phyloP scores from a whole-genome alignment of 305 asterid genomes.

The Rubia peregrina region DNA sequence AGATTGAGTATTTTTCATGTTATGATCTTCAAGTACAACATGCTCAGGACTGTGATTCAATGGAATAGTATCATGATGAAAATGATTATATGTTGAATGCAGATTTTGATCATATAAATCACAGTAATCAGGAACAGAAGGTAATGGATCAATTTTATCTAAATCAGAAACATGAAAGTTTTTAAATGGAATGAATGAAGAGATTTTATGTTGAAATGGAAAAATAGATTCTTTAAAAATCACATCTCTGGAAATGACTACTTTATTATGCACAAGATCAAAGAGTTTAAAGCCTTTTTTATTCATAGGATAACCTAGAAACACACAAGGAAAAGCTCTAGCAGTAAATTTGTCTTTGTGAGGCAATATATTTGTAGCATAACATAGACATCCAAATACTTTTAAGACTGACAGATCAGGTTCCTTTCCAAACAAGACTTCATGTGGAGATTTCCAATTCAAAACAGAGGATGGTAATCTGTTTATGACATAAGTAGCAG shows the following conservation, averaged over 20 bases:
- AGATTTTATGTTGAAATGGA: neutral
- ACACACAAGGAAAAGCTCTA: neutral
- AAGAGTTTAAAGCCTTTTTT: neutral
- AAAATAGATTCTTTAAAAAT: no score
- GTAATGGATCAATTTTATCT: no score
- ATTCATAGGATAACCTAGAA: neutral
- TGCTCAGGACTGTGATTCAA: no score
- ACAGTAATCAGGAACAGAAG: no score
- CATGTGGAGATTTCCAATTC: neutral
- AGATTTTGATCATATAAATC: no score
- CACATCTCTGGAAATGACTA: neutral
- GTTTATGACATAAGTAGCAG: neutral
- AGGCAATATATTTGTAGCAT: neutral
- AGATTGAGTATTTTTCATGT: no score
- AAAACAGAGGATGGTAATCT: neutral
- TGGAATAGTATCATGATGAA: no score
- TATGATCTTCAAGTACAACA: no score
- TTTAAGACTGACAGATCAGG: neutral
- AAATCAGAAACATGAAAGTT: no score
- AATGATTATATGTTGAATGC: no score
- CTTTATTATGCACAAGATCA: neutral
- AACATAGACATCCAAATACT: neutral
- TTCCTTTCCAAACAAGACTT: accelerated
- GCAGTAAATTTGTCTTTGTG: neutral
- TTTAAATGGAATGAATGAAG: no score